Percentiles rank a stretch among this genome's conserved stretches.
Evolutionary conservation across 306 rosid genomes (phyloP).

Genomic region (Medicago lupulina): DNA sequence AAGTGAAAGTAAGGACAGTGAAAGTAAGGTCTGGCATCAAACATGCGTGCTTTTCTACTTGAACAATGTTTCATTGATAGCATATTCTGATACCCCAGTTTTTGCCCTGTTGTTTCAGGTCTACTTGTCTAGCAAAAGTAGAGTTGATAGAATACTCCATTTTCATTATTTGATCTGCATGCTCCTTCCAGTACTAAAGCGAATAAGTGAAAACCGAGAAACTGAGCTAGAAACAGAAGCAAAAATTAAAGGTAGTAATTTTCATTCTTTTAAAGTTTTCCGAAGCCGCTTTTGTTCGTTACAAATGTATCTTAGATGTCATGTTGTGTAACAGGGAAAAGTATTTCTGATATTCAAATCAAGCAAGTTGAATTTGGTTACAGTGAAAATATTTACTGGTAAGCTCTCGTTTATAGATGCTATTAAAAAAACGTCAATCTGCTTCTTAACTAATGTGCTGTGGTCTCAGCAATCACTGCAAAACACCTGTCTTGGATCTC

Average conservation of each 20-base stretch:
- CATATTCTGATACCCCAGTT: constrained; percentile 47
- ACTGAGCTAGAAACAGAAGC: constrained; percentile 78
- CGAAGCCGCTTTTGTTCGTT: constrained; percentile 34
- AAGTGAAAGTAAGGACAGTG: constrained; percentile 74
- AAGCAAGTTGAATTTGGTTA: constrained; percentile 65
- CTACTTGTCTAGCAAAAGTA: constrained; percentile 59
- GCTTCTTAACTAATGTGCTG: constrained; percentile 44
- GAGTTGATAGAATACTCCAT: constrained; percentile 69
- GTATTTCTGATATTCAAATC: constrained; percentile 66
- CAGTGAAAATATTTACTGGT: constrained; percentile 66
- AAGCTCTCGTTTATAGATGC: constrained; percentile 40
- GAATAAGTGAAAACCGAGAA: constrained; percentile 66
- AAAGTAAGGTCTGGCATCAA: constrained; percentile 97
- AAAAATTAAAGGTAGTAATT: constrained; percentile 60
- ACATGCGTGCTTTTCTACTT: constrained; percentile 44
- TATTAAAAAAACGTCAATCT: constrained; percentile 39
- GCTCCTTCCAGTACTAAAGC: constrained; percentile 87
- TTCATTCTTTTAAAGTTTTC: constrained; percentile 27
- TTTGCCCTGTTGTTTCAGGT: constrained; percentile 60
- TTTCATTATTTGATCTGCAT: constrained; percentile 85
- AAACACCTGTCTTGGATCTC: constrained; percentile 73
- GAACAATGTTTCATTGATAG: constrained; percentile 32
- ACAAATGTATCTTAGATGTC: constrained; percentile 29
- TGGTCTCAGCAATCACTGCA: constrained; percentile 81
- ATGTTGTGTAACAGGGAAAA: constrained; percentile 59